Evolutionary conservation across 2,329 filamentous ascomycete genomes (phyloP), one percentile per base, ranked within the genome.

Genomic region (Clonostachys byssicola): DNA sequence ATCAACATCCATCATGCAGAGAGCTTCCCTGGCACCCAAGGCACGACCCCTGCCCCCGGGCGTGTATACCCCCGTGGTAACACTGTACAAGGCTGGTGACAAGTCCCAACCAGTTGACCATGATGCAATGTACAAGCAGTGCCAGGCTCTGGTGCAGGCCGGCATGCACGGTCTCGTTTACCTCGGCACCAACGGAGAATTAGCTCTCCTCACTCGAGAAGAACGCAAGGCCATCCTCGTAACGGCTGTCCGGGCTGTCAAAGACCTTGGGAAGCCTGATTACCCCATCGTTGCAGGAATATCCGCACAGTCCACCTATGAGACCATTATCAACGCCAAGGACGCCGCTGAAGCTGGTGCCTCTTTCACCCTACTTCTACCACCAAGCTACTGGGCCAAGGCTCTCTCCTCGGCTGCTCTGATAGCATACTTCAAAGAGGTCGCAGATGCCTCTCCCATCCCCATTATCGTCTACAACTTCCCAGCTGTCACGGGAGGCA

Each of bases 311-410:
- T 81, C 83, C 12, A 72, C 89, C 35, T 63, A 78, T 34, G 74
- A 80, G 34, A 87, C 82, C 60, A 91, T 89, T 70, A 70, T 68
- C 34, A 74, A 80, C 40, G 83, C 85, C 40, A 82, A 83, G 33
- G 73, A 90, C 55, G 87, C 86, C 8, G 80, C 78, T 51, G 73
- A 75, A 8, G 75, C 81, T 17, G 88, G 88, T 38, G 87, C 84
- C 52, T 83, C 89, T 59, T 88, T 86, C 53, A 86, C 84, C 2
- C 74, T 92, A 40, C 78, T 92, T 2, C 75, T 92, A 5, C 86
- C 88, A 7, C 88, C 88, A 1, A 82, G 80, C 42, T 92, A 92
- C 70, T 92, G 90, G 61, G 76, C 8, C 66, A 75, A 42, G 73
- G 78, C 55, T 10, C 52, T 56, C 75, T 83, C 40, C 67, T 77